These are phyloP conservation scores for Panaeolus cyanescens DNA, from an alignment of 768 basidiomycete species.

Conservation along the genomic window DNA sequence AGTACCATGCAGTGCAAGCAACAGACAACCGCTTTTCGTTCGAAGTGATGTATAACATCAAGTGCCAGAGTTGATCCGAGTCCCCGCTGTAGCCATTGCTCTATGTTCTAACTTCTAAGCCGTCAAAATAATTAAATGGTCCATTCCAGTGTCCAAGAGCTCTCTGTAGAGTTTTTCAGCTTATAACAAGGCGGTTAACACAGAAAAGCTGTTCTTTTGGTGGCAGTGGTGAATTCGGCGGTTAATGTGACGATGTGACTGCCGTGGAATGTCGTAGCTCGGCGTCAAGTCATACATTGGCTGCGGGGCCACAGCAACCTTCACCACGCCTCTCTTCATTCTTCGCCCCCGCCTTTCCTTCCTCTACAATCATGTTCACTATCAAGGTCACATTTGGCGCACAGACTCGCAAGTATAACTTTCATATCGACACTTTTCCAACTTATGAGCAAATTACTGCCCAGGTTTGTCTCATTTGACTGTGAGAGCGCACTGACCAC, in stretches of 20 bases:
- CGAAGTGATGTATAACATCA: too few species aligned
- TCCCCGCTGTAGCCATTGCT: too few species aligned
- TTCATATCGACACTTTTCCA: conserved; percentile 58
- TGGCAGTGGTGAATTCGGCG: conserved; percentile 12
- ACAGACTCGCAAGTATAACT: conserved; percentile 70
- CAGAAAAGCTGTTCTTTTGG: neutral
- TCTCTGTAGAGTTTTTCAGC: too few species aligned
- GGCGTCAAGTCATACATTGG: conserved; percentile 1
- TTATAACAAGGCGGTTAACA: too few species aligned
- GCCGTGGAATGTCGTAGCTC: conserved; percentile 7
- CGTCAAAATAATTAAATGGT: too few species aligned
- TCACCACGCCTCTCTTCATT: conserved; percentile 3
- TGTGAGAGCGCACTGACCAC: conserved; percentile 17
- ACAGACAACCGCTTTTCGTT: too few species aligned
- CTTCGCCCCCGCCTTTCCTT: conserved; percentile 1
- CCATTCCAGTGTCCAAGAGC: neutral
- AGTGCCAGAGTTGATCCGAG: too few species aligned
- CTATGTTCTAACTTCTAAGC: too few species aligned
- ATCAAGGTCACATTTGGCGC: conserved; percentile 77
- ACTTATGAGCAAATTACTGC: conserved; percentile 58
- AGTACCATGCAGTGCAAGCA: too few species aligned
- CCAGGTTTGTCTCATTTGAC: conserved; percentile 49
- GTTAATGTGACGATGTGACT: conserved; percentile 18
- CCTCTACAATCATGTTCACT: conserved; percentile 57
- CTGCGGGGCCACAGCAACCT: conserved; percentile 13